phyloP scores from a whole-genome alignment of 495 filamentous ascomycete species.

The Hypoxylon perforatum region DNA sequence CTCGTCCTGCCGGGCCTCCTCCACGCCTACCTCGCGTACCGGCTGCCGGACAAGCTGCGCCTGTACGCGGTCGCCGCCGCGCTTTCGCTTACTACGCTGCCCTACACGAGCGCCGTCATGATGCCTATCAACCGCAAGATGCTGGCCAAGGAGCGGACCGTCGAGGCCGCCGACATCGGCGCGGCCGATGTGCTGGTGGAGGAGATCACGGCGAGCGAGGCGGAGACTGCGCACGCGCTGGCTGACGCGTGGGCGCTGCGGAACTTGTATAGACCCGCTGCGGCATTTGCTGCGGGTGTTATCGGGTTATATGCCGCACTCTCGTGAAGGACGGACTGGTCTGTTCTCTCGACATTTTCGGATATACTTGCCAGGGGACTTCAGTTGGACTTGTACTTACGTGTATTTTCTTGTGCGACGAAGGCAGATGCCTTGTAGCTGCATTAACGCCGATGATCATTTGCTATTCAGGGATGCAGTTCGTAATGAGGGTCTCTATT shows the following conservation, averaged over 20 bases:
- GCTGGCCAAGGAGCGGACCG: constrained; percentile 45
- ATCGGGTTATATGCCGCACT: constrained; percentile 26
- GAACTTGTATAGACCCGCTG: constrained; percentile 55
- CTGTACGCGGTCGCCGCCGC: constrained; percentile 57
- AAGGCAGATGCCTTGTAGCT: no score
- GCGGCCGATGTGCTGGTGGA: constrained; percentile 20
- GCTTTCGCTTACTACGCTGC: constrained; percentile 56
- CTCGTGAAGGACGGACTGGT: not conserved
- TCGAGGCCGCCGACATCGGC: constrained; percentile 24
- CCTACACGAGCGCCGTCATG: constrained; percentile 62
- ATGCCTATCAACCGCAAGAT: constrained; percentile 56
- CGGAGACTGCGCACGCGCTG: constrained; percentile 56
- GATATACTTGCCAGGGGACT: no score
- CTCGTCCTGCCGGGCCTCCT: constrained; percentile 45
- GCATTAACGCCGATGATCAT: no score
- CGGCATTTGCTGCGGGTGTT: constrained; percentile 25
- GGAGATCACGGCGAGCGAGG: constrained; percentile 25
- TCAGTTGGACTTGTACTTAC: no score
- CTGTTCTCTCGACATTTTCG: not conserved
- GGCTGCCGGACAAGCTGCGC: constrained; percentile 30
- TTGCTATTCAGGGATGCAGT: no score
- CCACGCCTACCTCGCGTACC: constrained; percentile 61
- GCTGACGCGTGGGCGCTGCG: constrained; percentile 60
- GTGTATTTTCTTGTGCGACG: no score
- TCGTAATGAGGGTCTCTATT: no score